Evolutionary conservation across 805 yeast genomes (phyloP).

Genomic region (Candida maltosa): DNA sequence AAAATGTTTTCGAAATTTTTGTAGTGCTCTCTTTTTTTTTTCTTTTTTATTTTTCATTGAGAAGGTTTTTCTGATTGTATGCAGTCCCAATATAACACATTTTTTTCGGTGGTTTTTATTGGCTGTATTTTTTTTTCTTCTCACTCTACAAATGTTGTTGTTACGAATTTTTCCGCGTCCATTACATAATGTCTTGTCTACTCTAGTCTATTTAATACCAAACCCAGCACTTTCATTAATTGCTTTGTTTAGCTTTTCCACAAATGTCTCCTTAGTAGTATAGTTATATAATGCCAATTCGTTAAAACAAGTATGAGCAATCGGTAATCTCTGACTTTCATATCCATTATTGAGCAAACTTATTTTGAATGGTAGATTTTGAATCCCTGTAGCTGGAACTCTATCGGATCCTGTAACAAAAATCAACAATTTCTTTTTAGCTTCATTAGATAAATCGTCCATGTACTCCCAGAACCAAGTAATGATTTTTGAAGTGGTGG

Average conservation of each 20-base stretch:
- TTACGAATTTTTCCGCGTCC: too few relatives aligned
- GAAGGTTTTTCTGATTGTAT: too few relatives aligned
- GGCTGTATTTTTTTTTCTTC: too few relatives aligned
- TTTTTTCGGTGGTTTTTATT: too few relatives aligned
- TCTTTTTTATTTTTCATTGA: too few relatives aligned
- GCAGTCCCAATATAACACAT: too few relatives aligned
- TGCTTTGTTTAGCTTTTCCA: constrained; percentile 61
- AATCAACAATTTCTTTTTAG: constrained; percentile 61
- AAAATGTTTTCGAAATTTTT: too few relatives aligned
- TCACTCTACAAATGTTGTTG: too few relatives aligned
- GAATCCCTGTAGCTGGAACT: constrained; percentile 89
- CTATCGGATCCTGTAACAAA: constrained; percentile 92
- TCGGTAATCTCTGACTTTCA: constrained; percentile 57
- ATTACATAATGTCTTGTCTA: too few relatives aligned
- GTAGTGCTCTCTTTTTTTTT: too few relatives aligned
- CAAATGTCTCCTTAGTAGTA: constrained; percentile 48
- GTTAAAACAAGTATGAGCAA: constrained; percentile 94
- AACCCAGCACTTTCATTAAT: constrained; percentile 82
- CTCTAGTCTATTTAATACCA: constrained; percentile 74
- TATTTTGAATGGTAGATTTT: constrained; percentile 71
- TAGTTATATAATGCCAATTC: constrained; percentile 79
- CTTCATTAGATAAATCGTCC: constrained; percentile 35
- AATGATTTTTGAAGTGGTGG: constrained; percentile 40
- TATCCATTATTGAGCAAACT: constrained; percentile 37
- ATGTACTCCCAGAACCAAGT: constrained; percentile 89